Percentiles rank a stretch among this genome's conserved stretches.
Evolutionary conservation across 257 asterid genomes (phyloP).

Genomic region (Schizonepeta tenuifolia): DNA sequence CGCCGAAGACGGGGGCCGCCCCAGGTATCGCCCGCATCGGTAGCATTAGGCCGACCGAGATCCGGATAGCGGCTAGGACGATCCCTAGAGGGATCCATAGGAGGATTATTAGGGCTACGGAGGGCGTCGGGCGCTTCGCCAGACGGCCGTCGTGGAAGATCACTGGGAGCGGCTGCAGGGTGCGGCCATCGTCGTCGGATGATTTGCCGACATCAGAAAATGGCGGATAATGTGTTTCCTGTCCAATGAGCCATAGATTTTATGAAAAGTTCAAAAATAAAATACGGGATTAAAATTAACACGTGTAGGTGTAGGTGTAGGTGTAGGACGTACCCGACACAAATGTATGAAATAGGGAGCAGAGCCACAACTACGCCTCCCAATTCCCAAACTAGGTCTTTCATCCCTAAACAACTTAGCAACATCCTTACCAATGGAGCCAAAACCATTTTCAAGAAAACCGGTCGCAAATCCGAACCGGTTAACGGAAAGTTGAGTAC

Average conservation of each 20-base stretch:
- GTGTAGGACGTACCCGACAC: conserved; percentile 49
- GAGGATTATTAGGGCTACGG: conserved; percentile 62
- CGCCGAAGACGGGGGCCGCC: conserved; percentile 65
- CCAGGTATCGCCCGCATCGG: conserved; percentile 58
- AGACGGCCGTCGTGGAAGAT: conserved; percentile 93
- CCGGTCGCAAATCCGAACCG: conserved; percentile 72
- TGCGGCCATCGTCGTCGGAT: background rate
- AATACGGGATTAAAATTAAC: background rate
- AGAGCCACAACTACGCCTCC: conserved; percentile 37
- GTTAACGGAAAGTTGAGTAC: conserved; percentile 57
- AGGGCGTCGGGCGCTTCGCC: conserved; percentile 74
- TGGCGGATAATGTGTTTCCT: conserved; percentile 8
- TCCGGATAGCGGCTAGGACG: conserved; percentile 59
- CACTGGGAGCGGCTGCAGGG: conserved; percentile 69
- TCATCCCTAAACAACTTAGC: conserved; percentile 46
- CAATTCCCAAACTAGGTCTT: conserved; percentile 62
- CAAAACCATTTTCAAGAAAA: conserved; percentile 47
- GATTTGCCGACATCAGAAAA: background rate
- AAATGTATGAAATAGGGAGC: conserved; percentile 49
- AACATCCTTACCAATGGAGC: conserved; percentile 37
- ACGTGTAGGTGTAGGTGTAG: no score
- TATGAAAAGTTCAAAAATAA: background rate
- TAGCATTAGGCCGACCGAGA: conserved; percentile 50
- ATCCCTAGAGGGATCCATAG: conserved; percentile 80
- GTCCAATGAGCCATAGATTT: no score